Percentiles rank a stretch among this genome's conserved stretches.
These are phyloP conservation scores for Annulohypoxylon bovei DNA, from an alignment of 495 filamentous ascomycete species.

Conservation along the genomic window DNA sequence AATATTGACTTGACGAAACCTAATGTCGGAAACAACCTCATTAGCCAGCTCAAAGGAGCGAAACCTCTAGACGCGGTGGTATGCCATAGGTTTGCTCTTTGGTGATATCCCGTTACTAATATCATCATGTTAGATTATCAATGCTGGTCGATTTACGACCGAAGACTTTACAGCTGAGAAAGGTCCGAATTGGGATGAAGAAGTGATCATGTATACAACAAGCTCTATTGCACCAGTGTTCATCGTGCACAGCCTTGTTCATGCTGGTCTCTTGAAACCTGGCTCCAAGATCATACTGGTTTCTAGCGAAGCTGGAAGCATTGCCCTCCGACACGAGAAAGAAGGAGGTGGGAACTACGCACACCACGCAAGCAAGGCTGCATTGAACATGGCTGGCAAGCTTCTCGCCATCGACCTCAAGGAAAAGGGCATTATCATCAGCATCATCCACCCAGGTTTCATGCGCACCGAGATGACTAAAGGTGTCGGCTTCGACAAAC, in stretches of 20 bases:
- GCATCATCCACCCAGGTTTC: constrained; percentile 76
- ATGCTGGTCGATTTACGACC: constrained; percentile 73
- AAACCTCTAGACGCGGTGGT: constrained; percentile 62
- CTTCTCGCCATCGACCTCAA: constrained; percentile 74
- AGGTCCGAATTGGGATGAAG: constrained; percentile 70
- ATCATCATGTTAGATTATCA: constrained; percentile 61
- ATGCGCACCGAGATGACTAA: constrained; percentile 81
- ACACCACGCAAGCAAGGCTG: constrained; percentile 77
- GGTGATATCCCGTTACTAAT: neutral
- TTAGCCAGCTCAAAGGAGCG: constrained; percentile 54
- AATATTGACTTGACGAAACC: constrained; percentile 55
- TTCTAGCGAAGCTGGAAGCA: constrained; percentile 73
- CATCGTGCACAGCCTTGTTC: constrained; percentile 68
- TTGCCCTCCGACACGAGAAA: constrained; percentile 70
- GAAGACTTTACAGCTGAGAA: constrained; percentile 66
- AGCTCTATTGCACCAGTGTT: constrained; percentile 73
- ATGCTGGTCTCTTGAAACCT: constrained; percentile 57
- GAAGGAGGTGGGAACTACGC: constrained; percentile 78
- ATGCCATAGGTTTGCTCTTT: constrained; percentile 16
- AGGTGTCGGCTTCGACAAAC: constrained; percentile 75
- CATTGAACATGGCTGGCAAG: constrained; percentile 79
- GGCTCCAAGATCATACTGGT: constrained; percentile 72
- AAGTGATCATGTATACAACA: constrained; percentile 77
- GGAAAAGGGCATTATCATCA: constrained; percentile 69
- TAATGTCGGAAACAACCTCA: constrained; percentile 53